These are phyloP conservation scores for Hypoxylon sp. DNA, from an alignment of 2,329 filamentous ascomycete species.

Conservation along the genomic window DNA sequence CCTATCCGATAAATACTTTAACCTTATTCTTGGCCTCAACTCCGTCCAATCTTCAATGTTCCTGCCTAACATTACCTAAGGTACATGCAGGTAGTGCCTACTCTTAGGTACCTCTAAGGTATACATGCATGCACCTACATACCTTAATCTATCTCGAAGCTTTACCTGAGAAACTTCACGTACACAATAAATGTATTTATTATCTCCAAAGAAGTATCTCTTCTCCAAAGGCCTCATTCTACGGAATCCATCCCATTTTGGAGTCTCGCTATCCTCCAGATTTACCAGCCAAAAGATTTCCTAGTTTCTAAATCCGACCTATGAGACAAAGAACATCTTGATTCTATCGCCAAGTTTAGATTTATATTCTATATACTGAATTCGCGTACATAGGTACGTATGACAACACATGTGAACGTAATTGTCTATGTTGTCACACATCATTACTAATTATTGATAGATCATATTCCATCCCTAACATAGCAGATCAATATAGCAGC, in stretches of 20 bases:
- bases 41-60: neutral
- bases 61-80: conserved; percentile 14
- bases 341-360: conserved; percentile 1
- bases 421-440: neutral
- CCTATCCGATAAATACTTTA: conserved; percentile 10
- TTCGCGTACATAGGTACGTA: neutral
- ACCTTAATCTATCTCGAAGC: neutral
- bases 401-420: neutral
- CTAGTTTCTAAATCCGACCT: neutral
- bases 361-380: neutral
- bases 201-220: neutral
- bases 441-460: neutral
- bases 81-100: conserved; percentile 1
- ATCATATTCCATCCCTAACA: neutral
- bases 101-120: too few relatives aligned
- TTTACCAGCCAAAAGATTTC: neutral
- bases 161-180: neutral
- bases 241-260: neutral
- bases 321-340: neutral
- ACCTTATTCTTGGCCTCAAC: neutral
- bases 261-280: neutral
- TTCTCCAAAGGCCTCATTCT: neutral
- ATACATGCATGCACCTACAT: neutral
- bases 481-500: conserved; percentile 8
- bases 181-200: neutral